Evolutionary conservation across 148 eudicot genomes (phyloP).

Genomic region (Rhododendron ovatum): DNA sequence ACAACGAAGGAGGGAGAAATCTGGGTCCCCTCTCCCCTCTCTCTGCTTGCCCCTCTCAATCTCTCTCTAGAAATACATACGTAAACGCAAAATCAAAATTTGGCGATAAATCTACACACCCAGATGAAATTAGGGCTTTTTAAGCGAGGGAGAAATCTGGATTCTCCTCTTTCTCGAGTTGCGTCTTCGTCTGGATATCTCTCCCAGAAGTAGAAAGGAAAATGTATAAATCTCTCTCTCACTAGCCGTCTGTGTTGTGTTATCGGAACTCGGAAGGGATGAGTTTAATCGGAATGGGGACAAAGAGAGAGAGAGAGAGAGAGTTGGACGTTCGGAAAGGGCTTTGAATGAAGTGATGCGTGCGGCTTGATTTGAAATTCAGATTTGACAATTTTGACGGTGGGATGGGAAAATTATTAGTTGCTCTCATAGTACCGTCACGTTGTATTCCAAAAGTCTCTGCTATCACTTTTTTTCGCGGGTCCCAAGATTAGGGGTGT

Average conservation of each 20-base stretch:
- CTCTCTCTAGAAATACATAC: background rate
- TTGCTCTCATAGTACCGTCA: too few relatives aligned
- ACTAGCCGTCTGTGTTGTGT: background rate
- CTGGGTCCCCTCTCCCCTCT: background rate
- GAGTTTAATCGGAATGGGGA: background rate
- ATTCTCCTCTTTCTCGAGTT: background rate
- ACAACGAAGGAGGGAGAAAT: constrained; percentile 7
- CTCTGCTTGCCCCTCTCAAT: background rate
- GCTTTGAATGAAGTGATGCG: background rate
- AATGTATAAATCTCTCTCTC: background rate
- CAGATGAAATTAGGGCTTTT: background rate
- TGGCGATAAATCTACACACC: background rate
- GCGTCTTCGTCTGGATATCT: background rate
- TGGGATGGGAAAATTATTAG: too few relatives aligned
- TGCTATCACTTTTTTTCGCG: too few relatives aligned
- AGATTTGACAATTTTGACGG: background rate
- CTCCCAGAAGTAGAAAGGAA: background rate
- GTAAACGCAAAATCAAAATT: background rate
- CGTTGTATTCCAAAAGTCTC: too few relatives aligned
- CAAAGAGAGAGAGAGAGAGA: background rate
- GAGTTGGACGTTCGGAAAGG: background rate
- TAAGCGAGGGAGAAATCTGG: background rate
- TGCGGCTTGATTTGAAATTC: background rate
- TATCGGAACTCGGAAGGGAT: background rate
- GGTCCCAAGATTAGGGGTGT: too few relatives aligned